Base-by-base conservation (phyloP, 345 rosid species). In the Populus nigra region DNA sequence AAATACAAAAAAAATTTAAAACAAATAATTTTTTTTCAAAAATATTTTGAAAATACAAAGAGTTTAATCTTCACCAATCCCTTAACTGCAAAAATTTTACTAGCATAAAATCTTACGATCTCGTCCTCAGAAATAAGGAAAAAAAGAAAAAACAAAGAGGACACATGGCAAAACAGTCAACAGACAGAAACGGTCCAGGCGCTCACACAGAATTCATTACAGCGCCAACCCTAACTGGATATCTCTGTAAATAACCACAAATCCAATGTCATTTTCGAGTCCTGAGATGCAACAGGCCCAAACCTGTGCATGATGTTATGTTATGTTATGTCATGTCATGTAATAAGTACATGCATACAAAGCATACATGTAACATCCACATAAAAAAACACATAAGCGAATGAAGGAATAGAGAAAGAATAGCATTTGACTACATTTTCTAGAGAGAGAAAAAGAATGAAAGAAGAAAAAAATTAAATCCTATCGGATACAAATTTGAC, bases 361-460 rank as follows among this genome's bases (percentile, higher is more conserved):
- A 4, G 50, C 63, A 59, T 59, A 13, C 50, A 45, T 45, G 63
- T 7, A 53, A 20, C n/a, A 2, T 16, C 16, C 69, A 6, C 41
- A 31, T 36, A 38, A 22, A 68, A 35, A 67, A 20, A 16, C 17
- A 67, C 22, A 65, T 25, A 38, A 9, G 72, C n/a, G 45, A 13
- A 43, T 16, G 39, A 53, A 66, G 53, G 45, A 53, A 66, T 13
- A 65, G 66, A 74, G 78, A 73, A 71, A 77, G 83, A 74, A 80
- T 29, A 50, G 73, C 75, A 71, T 88, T 84, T 86, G 97, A 90
- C 94, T 87, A 87, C 84, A 33, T 75, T 79, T 76, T 79, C 76
- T 73, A 5, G 70, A 72, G 80, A 78, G 79, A 77, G 85, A 78
- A 79, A 74, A 84, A 82, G 77, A 83, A 83, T 47, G 77, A 73